A percentile compares a stretch with the other conserved stretches of the same genome.
Evolutionary conservation across 2,329 filamentous ascomycete species (phyloP).

Genomic region (Blastomyces silverae): DNA sequence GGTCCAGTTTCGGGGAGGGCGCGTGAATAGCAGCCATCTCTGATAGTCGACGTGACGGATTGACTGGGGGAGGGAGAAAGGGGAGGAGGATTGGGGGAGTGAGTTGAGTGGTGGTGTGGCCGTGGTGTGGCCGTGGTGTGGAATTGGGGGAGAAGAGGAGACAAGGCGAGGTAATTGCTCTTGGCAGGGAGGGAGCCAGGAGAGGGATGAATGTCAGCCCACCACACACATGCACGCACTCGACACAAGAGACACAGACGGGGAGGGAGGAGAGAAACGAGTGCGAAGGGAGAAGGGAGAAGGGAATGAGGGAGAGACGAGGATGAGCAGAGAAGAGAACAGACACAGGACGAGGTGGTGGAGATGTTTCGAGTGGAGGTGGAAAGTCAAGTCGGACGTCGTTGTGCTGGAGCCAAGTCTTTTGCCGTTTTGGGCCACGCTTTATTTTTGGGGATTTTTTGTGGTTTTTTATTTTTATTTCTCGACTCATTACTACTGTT

Average conservation of each 20-base stretch:
- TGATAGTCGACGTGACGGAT: constrained; percentile 8
- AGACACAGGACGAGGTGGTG: background rate
- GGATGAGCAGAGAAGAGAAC: background rate
- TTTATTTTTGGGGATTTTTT: background rate
- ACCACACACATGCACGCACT: background rate
- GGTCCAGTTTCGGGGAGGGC: constrained; percentile 71
- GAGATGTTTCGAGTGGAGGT: constrained; percentile 9
- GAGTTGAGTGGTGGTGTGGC: constrained; percentile 12
- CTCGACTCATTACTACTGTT: no score
- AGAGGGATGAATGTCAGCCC: background rate
- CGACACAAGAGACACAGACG: constrained; percentile 1
- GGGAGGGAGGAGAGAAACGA: constrained; percentile 11
- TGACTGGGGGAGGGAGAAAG: no score
- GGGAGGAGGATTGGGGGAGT: constrained; percentile 12
- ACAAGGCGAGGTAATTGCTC: constrained; percentile 7
- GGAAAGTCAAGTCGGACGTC: background rate
- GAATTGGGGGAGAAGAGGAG: constrained; percentile 21
- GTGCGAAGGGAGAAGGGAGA: constrained; percentile 15
- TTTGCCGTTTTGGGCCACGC: constrained; percentile 10
- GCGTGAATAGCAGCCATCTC: constrained; percentile 41
- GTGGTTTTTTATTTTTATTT: background rate
- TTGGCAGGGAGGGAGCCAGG: constrained; percentile 6
- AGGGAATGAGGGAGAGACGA: constrained; percentile 18
- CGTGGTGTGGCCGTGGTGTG: constrained; percentile 18
- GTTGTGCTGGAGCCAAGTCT: constrained; percentile 3